A percentile compares a stretch with the other conserved stretches of the same genome.
Conservation (phyloP, 352 stramenopile genomes). For the Phytophthora sp. region DNA sequence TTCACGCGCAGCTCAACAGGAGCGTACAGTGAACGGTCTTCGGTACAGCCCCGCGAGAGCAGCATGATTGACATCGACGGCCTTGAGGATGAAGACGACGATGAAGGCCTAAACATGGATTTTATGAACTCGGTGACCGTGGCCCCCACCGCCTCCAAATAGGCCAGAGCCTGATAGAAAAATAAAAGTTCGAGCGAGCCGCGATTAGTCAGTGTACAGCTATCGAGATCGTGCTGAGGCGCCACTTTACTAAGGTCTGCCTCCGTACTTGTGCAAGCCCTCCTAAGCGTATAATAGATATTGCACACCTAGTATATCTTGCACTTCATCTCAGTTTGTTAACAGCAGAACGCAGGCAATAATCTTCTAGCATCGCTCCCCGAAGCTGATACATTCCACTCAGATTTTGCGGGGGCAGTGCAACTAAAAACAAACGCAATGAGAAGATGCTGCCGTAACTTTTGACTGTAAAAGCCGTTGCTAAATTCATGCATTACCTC, state of each 20-base stretch:
- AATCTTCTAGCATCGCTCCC: no score
- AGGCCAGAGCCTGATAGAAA: conserved; percentile 1
- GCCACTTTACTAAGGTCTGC: neutral
- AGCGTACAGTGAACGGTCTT: conserved; percentile 31
- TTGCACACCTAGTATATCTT: no score
- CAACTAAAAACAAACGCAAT: no score
- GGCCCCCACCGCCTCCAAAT: conserved; percentile 23
- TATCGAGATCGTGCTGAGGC: neutral
- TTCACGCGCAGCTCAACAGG: conserved; percentile 38
- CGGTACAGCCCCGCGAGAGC: conserved; percentile 30
- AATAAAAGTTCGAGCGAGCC: neutral
- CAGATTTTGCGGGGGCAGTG: no score
- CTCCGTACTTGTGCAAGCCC: conserved; percentile 13
- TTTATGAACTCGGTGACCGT: conserved; percentile 66
- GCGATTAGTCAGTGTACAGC: neutral
- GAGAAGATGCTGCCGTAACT: no score
- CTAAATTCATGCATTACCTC: no score
- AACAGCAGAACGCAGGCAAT: no score
- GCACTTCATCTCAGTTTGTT: no score
- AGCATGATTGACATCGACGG: conserved; percentile 45
- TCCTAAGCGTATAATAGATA: conserved; percentile 29
- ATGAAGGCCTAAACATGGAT: conserved; percentile 83
- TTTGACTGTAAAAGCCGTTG: no score
- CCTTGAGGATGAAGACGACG: conserved; percentile 45
- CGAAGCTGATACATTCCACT: no score